Conservation (phyloP, 345 rosid genomes). For the Zanthoxylum bungeanum region DNA sequence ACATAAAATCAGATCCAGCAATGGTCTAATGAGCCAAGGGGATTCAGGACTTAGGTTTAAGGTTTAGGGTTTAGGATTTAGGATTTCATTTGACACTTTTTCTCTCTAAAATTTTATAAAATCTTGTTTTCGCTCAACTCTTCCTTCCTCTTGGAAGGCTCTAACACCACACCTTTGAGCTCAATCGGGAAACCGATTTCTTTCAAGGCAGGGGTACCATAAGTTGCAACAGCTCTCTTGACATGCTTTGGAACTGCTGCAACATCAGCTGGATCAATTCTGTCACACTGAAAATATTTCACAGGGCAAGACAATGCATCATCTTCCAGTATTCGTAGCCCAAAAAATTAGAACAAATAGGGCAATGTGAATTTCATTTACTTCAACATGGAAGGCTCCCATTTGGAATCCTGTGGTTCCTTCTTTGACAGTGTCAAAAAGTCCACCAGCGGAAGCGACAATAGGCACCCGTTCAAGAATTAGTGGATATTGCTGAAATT, state of each 20-base stretch:
- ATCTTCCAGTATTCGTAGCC: background rate
- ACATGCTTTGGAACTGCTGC: conserved; percentile 54
- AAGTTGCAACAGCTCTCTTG: conserved; percentile 53
- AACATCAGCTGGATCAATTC: conserved; percentile 76
- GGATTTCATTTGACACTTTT: too few relatives aligned
- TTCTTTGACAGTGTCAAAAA: conserved; percentile 89
- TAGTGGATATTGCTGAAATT: background rate
- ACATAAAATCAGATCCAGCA: too few relatives aligned
- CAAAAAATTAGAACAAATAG: background rate
- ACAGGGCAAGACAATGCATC: background rate
- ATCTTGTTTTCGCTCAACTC: too few relatives aligned
- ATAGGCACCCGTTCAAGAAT: conserved; percentile 53
- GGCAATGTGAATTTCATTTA: conserved; percentile 34
- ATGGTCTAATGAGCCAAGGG: too few relatives aligned
- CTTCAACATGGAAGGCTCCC: conserved; percentile 75
- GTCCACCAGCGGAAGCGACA: conserved; percentile 96
- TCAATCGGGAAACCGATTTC: too few relatives aligned
- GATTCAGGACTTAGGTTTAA: too few relatives aligned
- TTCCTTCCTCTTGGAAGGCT: too few relatives aligned
- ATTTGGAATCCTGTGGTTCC: conserved; percentile 91
- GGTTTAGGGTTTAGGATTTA: too few relatives aligned
- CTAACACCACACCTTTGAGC: too few relatives aligned
- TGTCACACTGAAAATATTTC: conserved; percentile 58
- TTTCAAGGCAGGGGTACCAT: conserved; percentile 51
- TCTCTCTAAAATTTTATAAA: too few relatives aligned